Evolutionary conservation across 2,329 filamentous ascomycete species (phyloP), one percentile per base, ranked within the genome.

Genomic region (Botrytis porri): DNA sequence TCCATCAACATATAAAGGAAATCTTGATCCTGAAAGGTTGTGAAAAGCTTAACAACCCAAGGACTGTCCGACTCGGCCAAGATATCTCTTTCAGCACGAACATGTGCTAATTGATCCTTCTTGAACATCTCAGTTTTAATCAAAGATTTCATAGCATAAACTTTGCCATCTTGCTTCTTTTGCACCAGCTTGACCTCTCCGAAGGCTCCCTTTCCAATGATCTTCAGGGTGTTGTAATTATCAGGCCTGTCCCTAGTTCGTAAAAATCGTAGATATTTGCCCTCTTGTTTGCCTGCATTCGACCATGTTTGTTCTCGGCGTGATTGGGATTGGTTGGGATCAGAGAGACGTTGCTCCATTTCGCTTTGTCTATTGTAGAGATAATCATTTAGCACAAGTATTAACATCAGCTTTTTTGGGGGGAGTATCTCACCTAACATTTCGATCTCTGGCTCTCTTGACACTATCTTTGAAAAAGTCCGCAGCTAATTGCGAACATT

Each of bases 91-190:
- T 99, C 96, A 70, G 96, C 95, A 76, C 97, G 94, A 74, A 99
- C 96, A 84, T 99, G 96, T 29, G 96, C 96, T 75, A 99, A 86
- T 83, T 99, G 96, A 81, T 99, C 96, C 84, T 97, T 98, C 85
- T 97, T 98, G 86, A 98, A 98, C 96, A 99, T 99, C 84, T 99
- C 96, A 66, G 94, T 94, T 87, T 99, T 99, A 83, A 99, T 94
- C 77, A 99, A 87, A 63, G 95, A 98, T 86, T 99, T 99, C 86
- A 99, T 92, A 74, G 96, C 96, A 80, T 98, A 99, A 76, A 99
- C 95, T 84, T 97, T 97, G 83, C 93, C 94, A 80, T 98, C 96
- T 70, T 93, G 90, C 87, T 95, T 97, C 85, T 97, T 93, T 85
- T 97, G 95, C 73, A 99, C 96, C 75, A 99, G 88, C 84, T 97